A percentile compares a stretch with the other conserved stretches of the same genome.
phyloP scores from a whole-genome alignment of 1,284 basidiomycete genomes.

The Boletus smithii region DNA sequence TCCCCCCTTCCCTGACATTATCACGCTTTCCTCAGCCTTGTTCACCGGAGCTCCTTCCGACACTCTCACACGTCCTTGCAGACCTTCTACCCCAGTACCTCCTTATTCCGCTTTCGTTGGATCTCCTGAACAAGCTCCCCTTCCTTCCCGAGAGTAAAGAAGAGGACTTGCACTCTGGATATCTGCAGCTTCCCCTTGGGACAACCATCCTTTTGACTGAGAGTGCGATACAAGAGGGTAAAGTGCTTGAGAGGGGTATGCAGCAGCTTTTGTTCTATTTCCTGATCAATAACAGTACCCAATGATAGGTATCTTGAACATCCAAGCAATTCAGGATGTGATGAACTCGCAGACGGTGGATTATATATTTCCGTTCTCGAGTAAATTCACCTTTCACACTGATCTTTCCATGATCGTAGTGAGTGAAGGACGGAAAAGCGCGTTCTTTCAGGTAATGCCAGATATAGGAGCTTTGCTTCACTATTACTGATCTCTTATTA shows the following conservation, averaged over 20 bases:
- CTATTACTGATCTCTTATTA: not conserved
- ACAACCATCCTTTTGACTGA: conserved; percentile 68
- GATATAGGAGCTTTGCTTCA: not conserved
- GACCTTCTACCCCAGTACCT: conserved; percentile 52
- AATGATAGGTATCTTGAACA: conserved; percentile 59
- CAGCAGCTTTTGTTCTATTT: not conserved
- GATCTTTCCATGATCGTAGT: conserved; percentile 67
- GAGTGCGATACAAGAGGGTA: conserved; percentile 62
- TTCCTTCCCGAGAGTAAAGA: conserved; percentile 69
- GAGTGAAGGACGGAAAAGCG: conserved; percentile 62
- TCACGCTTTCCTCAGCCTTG: conserved; percentile 54
- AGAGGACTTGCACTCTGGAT: conserved; percentile 73
- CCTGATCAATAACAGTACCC: not conserved
- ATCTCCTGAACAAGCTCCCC: conserved; percentile 56
- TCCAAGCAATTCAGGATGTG: conserved; percentile 66
- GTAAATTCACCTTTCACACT: conserved; percentile 70
- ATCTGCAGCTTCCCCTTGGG: conserved; percentile 68
- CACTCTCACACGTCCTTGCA: conserved; percentile 51
- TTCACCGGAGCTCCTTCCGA: conserved; percentile 37
- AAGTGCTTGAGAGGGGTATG: conserved; percentile 58
- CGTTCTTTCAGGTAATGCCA: conserved; percentile 57
- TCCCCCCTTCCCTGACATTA: conserved; percentile 66
- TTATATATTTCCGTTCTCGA: conserved; percentile 76
- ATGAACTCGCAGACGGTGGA: conserved; percentile 69
- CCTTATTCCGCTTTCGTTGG: conserved; percentile 52